These are phyloP conservation scores for Mitragyna speciosa DNA, from an alignment of 257 asterid genomes.

Conservation along the genomic window DNA sequence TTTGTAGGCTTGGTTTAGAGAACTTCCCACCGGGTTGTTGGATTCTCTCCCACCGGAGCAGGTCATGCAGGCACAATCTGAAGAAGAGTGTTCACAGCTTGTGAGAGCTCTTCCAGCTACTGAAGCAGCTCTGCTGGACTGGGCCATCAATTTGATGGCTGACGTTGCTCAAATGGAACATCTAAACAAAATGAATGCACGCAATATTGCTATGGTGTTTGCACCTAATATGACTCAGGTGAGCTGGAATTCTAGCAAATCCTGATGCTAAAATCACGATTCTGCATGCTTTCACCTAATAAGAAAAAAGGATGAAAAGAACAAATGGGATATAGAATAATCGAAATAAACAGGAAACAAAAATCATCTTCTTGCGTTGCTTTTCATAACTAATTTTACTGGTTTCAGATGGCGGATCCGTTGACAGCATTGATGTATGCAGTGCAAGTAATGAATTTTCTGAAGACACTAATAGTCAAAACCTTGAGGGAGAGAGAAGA, in stretches of 20 bases:
- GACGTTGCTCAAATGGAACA: constrained; percentile 83
- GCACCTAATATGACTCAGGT: constrained; percentile 98
- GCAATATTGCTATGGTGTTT: constrained; percentile 85
- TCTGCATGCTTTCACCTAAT: background rate
- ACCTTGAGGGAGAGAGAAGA: constrained; percentile 54
- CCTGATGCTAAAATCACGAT: too few relatives aligned
- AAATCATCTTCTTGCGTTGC: background rate
- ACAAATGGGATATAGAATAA: background rate
- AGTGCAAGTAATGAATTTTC: constrained; percentile 62
- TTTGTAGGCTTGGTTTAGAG: constrained; percentile 83
- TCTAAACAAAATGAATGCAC: constrained; percentile 82
- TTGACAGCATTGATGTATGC: constrained; percentile 59
- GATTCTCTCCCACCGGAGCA: constrained; percentile 72
- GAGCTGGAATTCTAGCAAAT: constrained; percentile 3
- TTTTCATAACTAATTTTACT: background rate
- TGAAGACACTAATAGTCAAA: constrained; percentile 48
- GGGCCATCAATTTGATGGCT: constrained; percentile 93
- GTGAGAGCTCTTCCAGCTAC: constrained; percentile 73
- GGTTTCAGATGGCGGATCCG: constrained; percentile 51
- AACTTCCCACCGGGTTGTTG: constrained; percentile 72
- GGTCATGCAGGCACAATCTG: constrained; percentile 73
- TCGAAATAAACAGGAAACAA: background rate
- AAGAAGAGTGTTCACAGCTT: constrained; percentile 67
- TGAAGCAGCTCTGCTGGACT: constrained; percentile 73
- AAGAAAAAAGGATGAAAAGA: background rate